Base-by-base conservation (phyloP, 805 yeast species). In the Kodamaea laetipori region DNA sequence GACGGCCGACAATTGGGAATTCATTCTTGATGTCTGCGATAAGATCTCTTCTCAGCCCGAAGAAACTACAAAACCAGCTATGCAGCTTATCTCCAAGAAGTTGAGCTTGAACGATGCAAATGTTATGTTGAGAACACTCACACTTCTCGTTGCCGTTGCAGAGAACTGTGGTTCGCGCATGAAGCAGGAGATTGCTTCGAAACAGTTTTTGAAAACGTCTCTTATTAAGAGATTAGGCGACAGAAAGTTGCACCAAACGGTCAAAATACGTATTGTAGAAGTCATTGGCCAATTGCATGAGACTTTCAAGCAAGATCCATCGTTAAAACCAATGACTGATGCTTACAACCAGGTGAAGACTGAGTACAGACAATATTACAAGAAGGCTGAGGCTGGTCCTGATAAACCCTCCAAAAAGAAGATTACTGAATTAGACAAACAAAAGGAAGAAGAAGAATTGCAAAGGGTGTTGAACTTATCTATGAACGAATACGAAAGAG, bases 371-470 rank as follows among this genome's bases (percentile, higher is more conserved):
- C 72, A 67, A 41, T 69, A 61, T 48, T 45, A 64, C 24, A 47
- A 48, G 41, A 31, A 43, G 27, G 9, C 31, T 17, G 27, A 34
- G 23, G 19, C 37, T 8, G 49, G 67, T 4, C 89, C 90, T 0
- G 69, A 60, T 27, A 79, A 78, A 50, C 90, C 90, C 6, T 77
- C 68, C 30, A 84, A 82, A 54, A 69, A 70, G 28, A 66, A 71
- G 37, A 63, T 78, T 52, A 67, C 76, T 4, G 62, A 64, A 3
- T 58, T 56, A n/a, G 82, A 76, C 37, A 67, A 70, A 45, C 53
- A 55, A 31, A 66, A 72, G 60, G 97, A 92, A 51, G 96, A 94
- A 37, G 86, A 82, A 40, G 95, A 89, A 50, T 66, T 92, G 37
- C 83, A 81, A 54, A 75, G 82, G 49, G 96, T 86, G 0, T 71